phyloP scores from a whole-genome alignment of 768 basidiomycete species.

The Trametes cinnabarina region DNA sequence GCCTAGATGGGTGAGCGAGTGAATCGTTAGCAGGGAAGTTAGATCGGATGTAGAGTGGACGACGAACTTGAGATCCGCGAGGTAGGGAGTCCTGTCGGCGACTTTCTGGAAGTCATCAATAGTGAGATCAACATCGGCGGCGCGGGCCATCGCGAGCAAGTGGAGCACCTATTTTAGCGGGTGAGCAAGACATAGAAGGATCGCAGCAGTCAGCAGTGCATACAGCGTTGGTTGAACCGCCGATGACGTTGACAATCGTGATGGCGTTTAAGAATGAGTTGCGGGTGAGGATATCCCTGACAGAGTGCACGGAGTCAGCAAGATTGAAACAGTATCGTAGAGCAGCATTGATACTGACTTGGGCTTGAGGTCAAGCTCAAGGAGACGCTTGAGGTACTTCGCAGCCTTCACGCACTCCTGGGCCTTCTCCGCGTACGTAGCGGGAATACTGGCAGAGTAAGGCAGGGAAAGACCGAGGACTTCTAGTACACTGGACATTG shows the following conservation, averaged over 20 bases:
- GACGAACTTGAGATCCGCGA: conserved; percentile 79
- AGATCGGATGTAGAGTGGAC: too few relatives aligned
- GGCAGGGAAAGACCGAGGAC: conserved; percentile 84
- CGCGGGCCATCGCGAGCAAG: conserved; percentile 80
- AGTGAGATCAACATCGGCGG: conserved; percentile 67
- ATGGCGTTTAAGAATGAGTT: conserved; percentile 83
- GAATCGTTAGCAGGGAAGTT: too few relatives aligned
- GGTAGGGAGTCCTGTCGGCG: conserved; percentile 75
- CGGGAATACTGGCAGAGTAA: conserved; percentile 78
- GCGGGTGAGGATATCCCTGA: conserved; percentile 63
- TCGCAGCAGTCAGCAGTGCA: conserved; percentile 27
- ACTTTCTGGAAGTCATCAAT: conserved; percentile 88
- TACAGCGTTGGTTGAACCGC: conserved; percentile 87
- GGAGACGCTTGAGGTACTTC: conserved; percentile 68
- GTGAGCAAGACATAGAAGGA: background rate
- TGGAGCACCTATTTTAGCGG: conserved; percentile 61
- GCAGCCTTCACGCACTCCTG: conserved; percentile 83
- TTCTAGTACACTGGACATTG: conserved; percentile 84
- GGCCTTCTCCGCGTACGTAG: conserved; percentile 69
- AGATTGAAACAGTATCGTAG: background rate
- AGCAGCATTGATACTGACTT: conserved; percentile 37
- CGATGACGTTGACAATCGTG: conserved; percentile 71
- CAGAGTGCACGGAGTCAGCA: too few relatives aligned
- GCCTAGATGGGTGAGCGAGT: conserved; percentile 38
- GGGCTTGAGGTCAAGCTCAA: conserved; percentile 82